These are phyloP conservation scores for Diplodia corticola DNA, from an alignment of 2,329 filamentous ascomycete genomes.

Conservation along the genomic window DNA sequence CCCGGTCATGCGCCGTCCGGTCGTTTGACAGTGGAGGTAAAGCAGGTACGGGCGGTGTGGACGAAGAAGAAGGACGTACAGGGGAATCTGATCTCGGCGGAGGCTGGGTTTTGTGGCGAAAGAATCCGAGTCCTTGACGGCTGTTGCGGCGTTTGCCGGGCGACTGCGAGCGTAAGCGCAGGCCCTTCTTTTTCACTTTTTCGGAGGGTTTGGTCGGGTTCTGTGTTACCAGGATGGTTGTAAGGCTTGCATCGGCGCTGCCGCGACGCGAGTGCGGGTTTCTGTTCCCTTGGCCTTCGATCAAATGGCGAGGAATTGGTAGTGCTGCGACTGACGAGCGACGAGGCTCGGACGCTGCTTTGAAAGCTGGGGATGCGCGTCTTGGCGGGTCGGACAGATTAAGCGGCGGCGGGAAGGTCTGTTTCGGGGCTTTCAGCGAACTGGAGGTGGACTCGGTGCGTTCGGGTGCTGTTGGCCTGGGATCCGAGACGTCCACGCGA, in stretches of 20 bases:
- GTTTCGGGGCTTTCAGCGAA: constrained; percentile 10
- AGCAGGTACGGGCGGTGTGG: constrained; percentile 7
- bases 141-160: constrained; percentile 23
- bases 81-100: constrained; percentile 22
- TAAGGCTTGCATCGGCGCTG: constrained; percentile 42
- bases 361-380: constrained; percentile 33
- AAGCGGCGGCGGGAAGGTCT: constrained; percentile 5
- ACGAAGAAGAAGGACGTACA: constrained; percentile 22
- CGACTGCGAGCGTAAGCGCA: constrained; percentile 23
- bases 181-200: constrained; percentile 24
- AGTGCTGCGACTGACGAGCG: constrained; percentile 35
- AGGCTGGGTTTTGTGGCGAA: constrained; percentile 8
- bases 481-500: constrained; percentile 24
- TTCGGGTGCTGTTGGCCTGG: neutral
- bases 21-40: constrained; percentile 3
- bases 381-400: constrained; percentile 29
- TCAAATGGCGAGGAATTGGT: constrained; percentile 26
- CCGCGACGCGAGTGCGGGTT: constrained; percentile 37
- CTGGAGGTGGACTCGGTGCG: constrained; percentile 11
- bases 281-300: constrained; percentile 35
- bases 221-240: constrained; percentile 42
- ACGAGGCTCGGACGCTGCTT: constrained; percentile 29
- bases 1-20: neutral
- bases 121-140: constrained; percentile 19
- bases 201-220: constrained; percentile 34